Evolutionary conservation across 2,329 filamentous ascomycete species (phyloP).

Genomic region (Hysterium pulicare): DNA sequence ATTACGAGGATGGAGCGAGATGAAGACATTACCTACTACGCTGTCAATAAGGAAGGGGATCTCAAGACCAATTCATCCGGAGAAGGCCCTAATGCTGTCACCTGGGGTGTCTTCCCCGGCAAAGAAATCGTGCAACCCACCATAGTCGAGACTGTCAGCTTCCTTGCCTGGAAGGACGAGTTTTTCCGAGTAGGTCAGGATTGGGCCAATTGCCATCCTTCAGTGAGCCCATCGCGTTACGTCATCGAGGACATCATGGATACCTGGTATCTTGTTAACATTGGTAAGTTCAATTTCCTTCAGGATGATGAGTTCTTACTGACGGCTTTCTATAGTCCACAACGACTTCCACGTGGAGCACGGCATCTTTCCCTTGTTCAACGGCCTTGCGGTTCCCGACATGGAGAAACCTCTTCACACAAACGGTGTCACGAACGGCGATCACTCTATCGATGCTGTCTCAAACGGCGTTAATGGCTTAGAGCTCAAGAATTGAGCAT

Average conservation of each 20-base stretch:
- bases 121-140: slow-evolving; percentile 99
- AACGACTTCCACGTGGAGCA: slow-evolving; percentile 90
- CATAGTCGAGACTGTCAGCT: slow-evolving; percentile 97
- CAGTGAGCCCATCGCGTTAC: slow-evolving; percentile 70
- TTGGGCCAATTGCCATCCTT: slow-evolving; percentile 88
- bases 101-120: slow-evolving; percentile 97
- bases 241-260: slow-evolving; percentile 83
- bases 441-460: slow-evolving; percentile 18
- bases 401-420: slow-evolving; percentile 49
- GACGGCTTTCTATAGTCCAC: slow-evolving; percentile 61
- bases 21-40: slow-evolving; percentile 87
- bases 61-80: slow-evolving; percentile 80
- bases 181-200: slow-evolving; percentile 89
- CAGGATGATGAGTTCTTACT: not conserved
- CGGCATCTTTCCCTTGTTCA: slow-evolving; percentile 81
- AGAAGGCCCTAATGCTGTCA: slow-evolving; percentile 94
- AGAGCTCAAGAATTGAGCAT: slow-evolving; percentile 22
- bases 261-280: slow-evolving; percentile 91
- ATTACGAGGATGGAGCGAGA: slow-evolving; percentile 73
- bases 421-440: slow-evolving; percentile 9
- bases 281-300: slow-evolving; percentile 56
- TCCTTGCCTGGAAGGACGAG: slow-evolving; percentile 98
- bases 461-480: slow-evolving; percentile 28
- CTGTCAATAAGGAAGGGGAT: slow-evolving; percentile 78
- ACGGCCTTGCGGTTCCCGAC: slow-evolving; percentile 67